Evolutionary conservation across 1,284 basidiomycete genomes (phyloP).

Genomic region (Puccinia novopanici): DNA sequence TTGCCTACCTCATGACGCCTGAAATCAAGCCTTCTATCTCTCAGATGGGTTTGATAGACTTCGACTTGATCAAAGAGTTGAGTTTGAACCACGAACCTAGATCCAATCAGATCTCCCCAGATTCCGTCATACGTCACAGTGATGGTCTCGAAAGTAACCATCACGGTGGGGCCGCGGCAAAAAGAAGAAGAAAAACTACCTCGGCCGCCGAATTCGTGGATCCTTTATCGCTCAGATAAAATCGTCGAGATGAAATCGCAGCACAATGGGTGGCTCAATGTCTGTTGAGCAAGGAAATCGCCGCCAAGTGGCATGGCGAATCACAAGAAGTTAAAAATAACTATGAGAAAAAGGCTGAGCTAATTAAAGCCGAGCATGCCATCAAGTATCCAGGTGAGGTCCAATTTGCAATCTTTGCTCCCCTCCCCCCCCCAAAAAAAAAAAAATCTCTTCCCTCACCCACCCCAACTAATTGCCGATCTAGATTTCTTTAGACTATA

Average conservation of each 20-base stretch:
- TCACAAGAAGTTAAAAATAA: conserved; percentile 27
- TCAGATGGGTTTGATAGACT: not conserved
- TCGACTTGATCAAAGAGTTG: conserved; percentile 2
- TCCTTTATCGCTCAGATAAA: conserved; percentile 48
- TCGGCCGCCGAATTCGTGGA: conserved; percentile 49
- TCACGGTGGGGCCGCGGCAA: not conserved
- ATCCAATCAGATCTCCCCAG: not conserved
- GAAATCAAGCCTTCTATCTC: not conserved
- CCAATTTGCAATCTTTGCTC: not conserved
- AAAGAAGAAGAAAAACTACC: conserved; percentile 33
- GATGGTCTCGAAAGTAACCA: not conserved
- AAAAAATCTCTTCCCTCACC: not conserved
- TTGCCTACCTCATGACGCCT: conserved; percentile 1
- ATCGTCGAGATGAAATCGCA: conserved; percentile 37
- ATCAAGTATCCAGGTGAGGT: conserved; percentile 46
- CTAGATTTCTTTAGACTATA: conserved; percentile 16
- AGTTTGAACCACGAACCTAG: not conserved
- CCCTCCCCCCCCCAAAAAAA: no score
- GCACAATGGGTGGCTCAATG: conserved; percentile 44
- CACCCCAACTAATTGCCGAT: not conserved
- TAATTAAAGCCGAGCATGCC: conserved; percentile 46
- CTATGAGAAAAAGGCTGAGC: conserved; percentile 47
- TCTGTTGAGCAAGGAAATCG: conserved; percentile 50
- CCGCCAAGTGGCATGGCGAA: conserved; percentile 43
- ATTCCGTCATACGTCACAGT: not conserved